Evolutionary conservation across 2,329 filamentous ascomycete genomes (phyloP).

Genomic region (Lachnellula subtilissima): DNA sequence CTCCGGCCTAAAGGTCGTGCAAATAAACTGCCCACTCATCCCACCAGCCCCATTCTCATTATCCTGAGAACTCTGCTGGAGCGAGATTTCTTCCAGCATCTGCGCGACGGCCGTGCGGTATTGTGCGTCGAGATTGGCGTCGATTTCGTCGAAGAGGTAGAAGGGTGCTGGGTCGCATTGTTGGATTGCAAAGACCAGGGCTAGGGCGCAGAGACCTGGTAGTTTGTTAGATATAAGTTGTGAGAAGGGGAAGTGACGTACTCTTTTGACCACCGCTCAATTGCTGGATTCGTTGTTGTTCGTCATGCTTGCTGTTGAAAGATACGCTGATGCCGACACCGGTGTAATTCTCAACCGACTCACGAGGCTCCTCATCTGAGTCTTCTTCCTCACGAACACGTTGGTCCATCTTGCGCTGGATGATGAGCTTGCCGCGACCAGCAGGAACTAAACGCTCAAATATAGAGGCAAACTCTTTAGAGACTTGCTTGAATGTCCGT

Average conservation of each 20-base stretch:
- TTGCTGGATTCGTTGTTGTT: slow-evolving; percentile 97
- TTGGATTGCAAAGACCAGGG: slow-evolving; percentile 97
- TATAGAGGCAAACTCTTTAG: slow-evolving; percentile 83
- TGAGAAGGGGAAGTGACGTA: slow-evolving; percentile 39
- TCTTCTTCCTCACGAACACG: slow-evolving; percentile 60
- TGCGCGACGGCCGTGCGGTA: slow-evolving; percentile 94
- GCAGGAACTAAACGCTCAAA: slow-evolving; percentile 95
- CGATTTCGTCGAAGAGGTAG: slow-evolving; percentile 98
- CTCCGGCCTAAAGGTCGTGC: slow-evolving; percentile 96
- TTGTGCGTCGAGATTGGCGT: slow-evolving; percentile 95
- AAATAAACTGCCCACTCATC: slow-evolving; percentile 79
- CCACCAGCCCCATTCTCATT: slow-evolving; percentile 34
- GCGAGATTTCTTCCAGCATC: slow-evolving; percentile 75
- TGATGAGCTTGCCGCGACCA: slow-evolving; percentile 84
- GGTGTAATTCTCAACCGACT: slow-evolving; percentile 86
- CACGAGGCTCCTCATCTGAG: slow-evolving; percentile 62
- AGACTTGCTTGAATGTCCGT: slow-evolving; percentile 97
- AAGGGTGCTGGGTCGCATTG: slow-evolving; percentile 96
- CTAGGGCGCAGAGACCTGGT: slow-evolving; percentile 85
- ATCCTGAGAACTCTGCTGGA: slow-evolving; percentile 42
- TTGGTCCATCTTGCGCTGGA: slow-evolving; percentile 82
- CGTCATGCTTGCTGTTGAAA: slow-evolving; percentile 97
- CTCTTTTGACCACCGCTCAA: slow-evolving; percentile 97
- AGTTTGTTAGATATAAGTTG: slow-evolving; percentile 16
- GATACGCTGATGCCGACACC: slow-evolving; percentile 96